A percentile compares a stretch with the other conserved stretches of the same genome.
phyloP scores from a whole-genome alignment of 768 basidiomycete genomes.

The Xerocomellus dryophilus region DNA sequence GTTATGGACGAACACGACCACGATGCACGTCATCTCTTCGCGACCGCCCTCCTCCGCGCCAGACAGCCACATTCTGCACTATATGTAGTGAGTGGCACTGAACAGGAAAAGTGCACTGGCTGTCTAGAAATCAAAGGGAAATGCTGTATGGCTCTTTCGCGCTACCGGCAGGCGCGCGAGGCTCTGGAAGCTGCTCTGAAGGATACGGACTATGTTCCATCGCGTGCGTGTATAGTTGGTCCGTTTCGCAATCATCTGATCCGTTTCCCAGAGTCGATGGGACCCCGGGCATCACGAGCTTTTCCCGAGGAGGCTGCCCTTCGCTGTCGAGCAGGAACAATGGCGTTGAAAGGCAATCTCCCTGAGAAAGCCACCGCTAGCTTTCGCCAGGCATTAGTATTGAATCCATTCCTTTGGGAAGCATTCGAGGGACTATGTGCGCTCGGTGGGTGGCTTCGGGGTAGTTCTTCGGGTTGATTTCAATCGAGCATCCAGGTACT shows the following conservation, averaged over 20 bases:
- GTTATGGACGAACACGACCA: constrained; percentile 69
- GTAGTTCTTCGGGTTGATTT: constrained; percentile 9
- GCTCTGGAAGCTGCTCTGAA: constrained; percentile 62
- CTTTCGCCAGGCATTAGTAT: constrained; percentile 66
- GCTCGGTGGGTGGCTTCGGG: constrained; percentile 51
- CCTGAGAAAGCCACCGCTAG: constrained; percentile 67
- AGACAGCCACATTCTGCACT: constrained; percentile 75
- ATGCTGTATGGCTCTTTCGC: constrained; percentile 68
- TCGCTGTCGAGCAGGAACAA: constrained; percentile 71
- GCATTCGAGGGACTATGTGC: constrained; percentile 86
- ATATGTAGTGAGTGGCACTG: constrained; percentile 60
- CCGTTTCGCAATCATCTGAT: constrained; percentile 11
- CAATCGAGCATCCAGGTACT: constrained; percentile 45
- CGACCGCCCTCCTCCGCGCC: constrained; percentile 66
- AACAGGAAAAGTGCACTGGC: constrained; percentile 61
- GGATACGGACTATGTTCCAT: constrained; percentile 49
- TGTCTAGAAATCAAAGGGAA: constrained; percentile 79
- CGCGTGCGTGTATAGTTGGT: constrained; percentile 44
- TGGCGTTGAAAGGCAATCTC: constrained; percentile 77
- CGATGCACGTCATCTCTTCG: constrained; percentile 82
- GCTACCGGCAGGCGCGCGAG: constrained; percentile 74
- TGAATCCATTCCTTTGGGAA: constrained; percentile 87
- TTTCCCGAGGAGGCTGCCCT: constrained; percentile 74
- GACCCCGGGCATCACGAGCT: constrained; percentile 48
- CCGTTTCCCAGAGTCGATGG: constrained; percentile 48